These are phyloP conservation scores for Cladosporium sp. DNA, from an alignment of 2,329 filamentous ascomycete species.

Conservation along the genomic window DNA sequence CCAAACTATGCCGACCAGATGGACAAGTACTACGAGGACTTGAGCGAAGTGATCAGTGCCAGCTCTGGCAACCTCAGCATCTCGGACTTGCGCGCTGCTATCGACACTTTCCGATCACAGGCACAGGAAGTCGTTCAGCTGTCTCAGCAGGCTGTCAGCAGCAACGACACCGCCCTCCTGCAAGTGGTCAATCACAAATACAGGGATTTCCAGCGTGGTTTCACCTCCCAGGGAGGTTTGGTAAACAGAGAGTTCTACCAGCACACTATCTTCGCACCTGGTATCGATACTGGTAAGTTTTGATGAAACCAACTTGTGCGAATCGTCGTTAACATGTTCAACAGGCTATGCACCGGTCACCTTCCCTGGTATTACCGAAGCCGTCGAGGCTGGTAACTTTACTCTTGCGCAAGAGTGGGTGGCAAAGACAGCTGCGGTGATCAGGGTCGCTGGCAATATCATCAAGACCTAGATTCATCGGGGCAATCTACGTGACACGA, in stretches of 20 bases:
- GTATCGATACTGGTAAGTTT: conserved; percentile 31
- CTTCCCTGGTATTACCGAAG: conserved; percentile 55
- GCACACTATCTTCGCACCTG: conserved; percentile 43
- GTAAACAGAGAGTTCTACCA: conserved; percentile 41
- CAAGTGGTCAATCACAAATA: conserved; percentile 40
- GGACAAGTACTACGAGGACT: conserved; percentile 31
- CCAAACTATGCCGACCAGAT: conserved; percentile 37
- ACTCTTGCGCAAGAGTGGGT: conserved; percentile 17
- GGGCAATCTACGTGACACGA: no score
- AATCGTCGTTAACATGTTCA: background rate
- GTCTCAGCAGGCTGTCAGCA: conserved; percentile 13
- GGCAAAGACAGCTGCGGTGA: conserved; percentile 15
- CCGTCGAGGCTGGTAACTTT: conserved; percentile 25
- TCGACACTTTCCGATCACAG: conserved; percentile 42
- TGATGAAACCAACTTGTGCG: no score
- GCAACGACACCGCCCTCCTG: conserved; percentile 25
- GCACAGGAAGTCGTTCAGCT: conserved; percentile 29
- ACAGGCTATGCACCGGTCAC: conserved; percentile 63
- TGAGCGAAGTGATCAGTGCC: conserved; percentile 32
- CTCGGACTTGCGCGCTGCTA: conserved; percentile 26
- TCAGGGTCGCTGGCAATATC: conserved; percentile 17
- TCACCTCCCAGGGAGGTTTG: conserved; percentile 41
- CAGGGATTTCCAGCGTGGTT: conserved; percentile 41
- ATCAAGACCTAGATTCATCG: conserved; percentile 13
- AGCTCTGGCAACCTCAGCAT: conserved; percentile 42